Evolutionary conservation across 768 basidiomycete genomes (phyloP), one percentile per base, ranked within the genome.

Genomic region (Auriculariales sp.): DNA sequence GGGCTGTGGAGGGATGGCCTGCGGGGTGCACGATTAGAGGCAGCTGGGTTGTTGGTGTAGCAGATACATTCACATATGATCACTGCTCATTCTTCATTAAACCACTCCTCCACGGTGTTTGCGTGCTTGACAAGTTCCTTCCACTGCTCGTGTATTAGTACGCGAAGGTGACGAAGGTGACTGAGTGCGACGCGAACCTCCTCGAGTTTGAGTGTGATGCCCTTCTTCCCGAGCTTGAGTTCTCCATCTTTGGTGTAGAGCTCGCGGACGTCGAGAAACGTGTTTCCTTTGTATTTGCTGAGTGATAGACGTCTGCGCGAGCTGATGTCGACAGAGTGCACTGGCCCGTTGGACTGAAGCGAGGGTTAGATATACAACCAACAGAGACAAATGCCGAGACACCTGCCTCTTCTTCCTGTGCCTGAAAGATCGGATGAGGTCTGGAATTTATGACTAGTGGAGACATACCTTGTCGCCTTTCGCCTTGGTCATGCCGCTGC

Each of bases 151-250:
- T 32, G 31, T 15, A 15, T 32, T 32, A 32, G 31, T 32, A 32
- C 2, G 39, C 15, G 22, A 5, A 44, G 19, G 17, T 1, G 28
- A 7, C n/a, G 2, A 24, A 48, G n/a, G 35, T 3, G n/a, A 17
- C 30, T 14, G n/a, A n/a, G n/a, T n/a, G 46, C n/a, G 34, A 58
- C 66, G 42, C 19, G n/a, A 53, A 81, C 81, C 71, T 85, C 83
- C 17, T 87, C 84, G 2, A 66, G 44, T 12, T 66, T 61, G 25
- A 90, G 67, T 0, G 81, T 73, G 47, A 89, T 83, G 7, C 85
- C 87, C 57, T 88, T 90, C 63, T 86, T 89, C 0, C 84, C 83
- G 0, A 87, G 86, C 53, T 81, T 85, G 54, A 75, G 71, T 4
- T 79, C 77, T 0, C 61, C 62, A 1, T 73, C 66, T 9, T 63